Percentiles rank a stretch among this genome's conserved stretches.
phyloP scores from a whole-genome alignment of 1,284 basidiomycete genomes.

The Austroboletus novae-zelandiae region DNA sequence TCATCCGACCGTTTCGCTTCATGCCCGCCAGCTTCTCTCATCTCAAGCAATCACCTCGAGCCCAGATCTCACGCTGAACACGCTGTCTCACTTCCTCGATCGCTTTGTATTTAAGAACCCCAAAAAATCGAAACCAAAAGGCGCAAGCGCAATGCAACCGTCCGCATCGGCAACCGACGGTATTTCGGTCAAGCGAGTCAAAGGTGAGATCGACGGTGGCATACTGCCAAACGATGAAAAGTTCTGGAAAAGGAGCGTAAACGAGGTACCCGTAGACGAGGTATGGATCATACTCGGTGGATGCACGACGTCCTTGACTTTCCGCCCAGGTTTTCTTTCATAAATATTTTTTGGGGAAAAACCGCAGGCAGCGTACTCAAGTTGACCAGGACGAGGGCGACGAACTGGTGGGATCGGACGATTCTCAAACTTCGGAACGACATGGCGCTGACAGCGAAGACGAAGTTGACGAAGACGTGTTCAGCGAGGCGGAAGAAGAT shows the following conservation, averaged over 20 bases:
- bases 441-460: constrained; percentile 37
- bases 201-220: constrained; percentile 55
- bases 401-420: constrained; percentile 35
- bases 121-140: constrained; percentile 78
- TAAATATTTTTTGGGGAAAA: constrained; percentile 64
- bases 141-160: constrained; percentile 95
- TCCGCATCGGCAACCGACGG: constrained; percentile 66
- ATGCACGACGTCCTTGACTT: constrained; percentile 3
- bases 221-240: constrained; percentile 73
- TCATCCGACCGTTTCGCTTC: constrained; percentile 89
- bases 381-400: constrained; percentile 33
- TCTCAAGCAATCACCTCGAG: constrained; percentile 74
- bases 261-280: constrained; percentile 88
- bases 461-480: constrained; percentile 43
- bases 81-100: constrained; percentile 90
- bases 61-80: constrained; percentile 90
- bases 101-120: constrained; percentile 92
- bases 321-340: constrained; percentile 61
- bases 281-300: constrained; percentile 37
- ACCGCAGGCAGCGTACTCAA: constrained; percentile 42
- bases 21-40: constrained; percentile 79
- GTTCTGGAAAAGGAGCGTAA: constrained; percentile 74
- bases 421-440: constrained; percentile 32
- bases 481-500: constrained; percentile 54
- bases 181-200: constrained; percentile 66